Evolutionary conservation across 208 protist genomes (phyloP).

Genomic region (Wallacemonas rigidus): DNA sequence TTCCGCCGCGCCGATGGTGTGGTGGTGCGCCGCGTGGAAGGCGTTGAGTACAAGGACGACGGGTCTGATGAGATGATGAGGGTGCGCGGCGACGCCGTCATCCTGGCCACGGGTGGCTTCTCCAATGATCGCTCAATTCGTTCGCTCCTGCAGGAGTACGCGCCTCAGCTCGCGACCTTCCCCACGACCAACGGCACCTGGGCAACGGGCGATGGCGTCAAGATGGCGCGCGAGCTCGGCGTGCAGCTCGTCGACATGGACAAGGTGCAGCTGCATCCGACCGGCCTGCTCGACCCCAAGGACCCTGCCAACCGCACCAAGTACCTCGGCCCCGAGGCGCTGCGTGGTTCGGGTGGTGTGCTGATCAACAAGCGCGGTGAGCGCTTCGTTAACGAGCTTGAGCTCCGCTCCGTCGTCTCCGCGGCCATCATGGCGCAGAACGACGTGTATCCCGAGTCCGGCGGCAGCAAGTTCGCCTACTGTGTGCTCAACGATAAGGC

Average conservation of each 20-base stretch:
- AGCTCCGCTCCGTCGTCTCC: conserved; percentile 93
- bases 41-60: conserved; percentile 37
- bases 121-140: conserved; percentile 54
- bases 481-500: conserved; percentile 84
- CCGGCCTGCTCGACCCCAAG: conserved; percentile 92
- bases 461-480: conserved; percentile 72
- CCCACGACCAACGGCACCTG: conserved; percentile 93
- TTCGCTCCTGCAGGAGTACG: conserved; percentile 81
- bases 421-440: conserved; percentile 81
- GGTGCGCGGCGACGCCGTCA: conserved; percentile 74
- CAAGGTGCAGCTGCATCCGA: conserved; percentile 96
- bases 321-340: conserved; percentile 95
- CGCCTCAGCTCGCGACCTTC: conserved; percentile 63
- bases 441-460: conserved; percentile 63
- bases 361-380: conserved; percentile 91
- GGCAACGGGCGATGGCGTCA: conserved; percentile 83
- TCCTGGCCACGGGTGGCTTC: conserved; percentile 93
- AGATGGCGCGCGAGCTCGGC: conserved; percentile 67
- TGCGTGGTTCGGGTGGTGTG: conserved; percentile 94
- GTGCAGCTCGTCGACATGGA: conserved; percentile 92
- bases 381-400: conserved; percentile 96
- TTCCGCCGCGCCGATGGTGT: conserved; percentile 37
- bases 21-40: conserved; percentile 42
- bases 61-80: conserved; percentile 31
- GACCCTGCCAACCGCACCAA: conserved; percentile 87